Evolutionary conservation across 805 yeast genomes (phyloP).

Genomic region (Starmerella bombicola): DNA sequence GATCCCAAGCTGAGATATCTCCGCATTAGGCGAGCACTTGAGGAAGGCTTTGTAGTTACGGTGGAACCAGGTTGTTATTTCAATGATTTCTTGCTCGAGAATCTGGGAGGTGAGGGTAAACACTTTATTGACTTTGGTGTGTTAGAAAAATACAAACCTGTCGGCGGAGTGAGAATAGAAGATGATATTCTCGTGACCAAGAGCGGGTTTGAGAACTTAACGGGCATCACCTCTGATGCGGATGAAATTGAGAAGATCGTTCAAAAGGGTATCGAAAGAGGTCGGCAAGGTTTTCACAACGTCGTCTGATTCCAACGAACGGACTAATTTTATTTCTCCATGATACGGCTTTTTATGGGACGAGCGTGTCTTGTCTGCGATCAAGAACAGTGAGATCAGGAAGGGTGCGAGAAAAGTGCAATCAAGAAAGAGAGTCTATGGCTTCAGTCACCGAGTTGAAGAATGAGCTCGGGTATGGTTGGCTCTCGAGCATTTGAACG

Average conservation of each 20-base stretch:
- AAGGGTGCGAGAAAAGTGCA: too few species aligned
- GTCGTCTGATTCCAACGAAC: too few species aligned
- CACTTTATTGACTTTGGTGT: slow-evolving; percentile 53
- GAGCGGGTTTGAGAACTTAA: slow-evolving; percentile 67
- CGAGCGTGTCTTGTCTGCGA: too few species aligned
- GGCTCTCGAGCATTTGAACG: slow-evolving; percentile 27
- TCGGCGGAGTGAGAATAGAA: slow-evolving; percentile 97
- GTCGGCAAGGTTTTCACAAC: slow-evolving; percentile 11
- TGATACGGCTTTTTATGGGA: too few species aligned
- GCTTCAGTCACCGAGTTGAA: slow-evolving; percentile 49
- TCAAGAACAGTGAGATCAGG: too few species aligned
- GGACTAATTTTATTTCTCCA: too few species aligned
- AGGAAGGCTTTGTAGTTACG: slow-evolving; percentile 74
- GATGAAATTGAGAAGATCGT: slow-evolving; percentile 69
- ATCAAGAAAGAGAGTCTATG: slow-evolving; percentile 24
- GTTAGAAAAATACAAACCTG: slow-evolving; percentile 63
- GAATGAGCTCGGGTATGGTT: slow-evolving; percentile 27
- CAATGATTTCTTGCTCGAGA: slow-evolving; percentile 62
- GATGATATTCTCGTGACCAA: slow-evolving; percentile 77
- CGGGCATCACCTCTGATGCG: slow-evolving; percentile 76
- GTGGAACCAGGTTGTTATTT: slow-evolving; percentile 94
- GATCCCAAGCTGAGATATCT: slow-evolving; percentile 65
- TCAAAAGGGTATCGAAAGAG: slow-evolving; percentile 45
- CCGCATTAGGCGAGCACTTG: slow-evolving; percentile 63
- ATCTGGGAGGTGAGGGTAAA: slow-evolving; percentile 24